These are phyloP conservation scores for Fraxinus albicans DNA, from an alignment of 305 asterid genomes.

Conservation along the genomic window DNA sequence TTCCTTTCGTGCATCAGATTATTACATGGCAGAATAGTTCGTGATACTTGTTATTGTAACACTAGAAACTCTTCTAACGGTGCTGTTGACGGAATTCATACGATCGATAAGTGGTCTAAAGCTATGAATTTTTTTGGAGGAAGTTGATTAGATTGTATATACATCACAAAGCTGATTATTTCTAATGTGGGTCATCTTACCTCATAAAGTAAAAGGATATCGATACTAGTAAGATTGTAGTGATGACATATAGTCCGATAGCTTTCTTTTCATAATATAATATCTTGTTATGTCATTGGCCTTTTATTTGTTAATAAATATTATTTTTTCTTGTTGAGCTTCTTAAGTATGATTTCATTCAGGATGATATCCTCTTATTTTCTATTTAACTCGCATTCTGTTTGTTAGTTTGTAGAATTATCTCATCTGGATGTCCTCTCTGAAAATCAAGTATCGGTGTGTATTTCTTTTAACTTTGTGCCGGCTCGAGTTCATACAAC, in stretches of 20 bases:
- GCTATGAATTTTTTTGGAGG: conserved; percentile 15
- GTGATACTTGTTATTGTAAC: conserved; percentile 4
- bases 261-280: conserved; percentile 11
- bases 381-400: not conserved
- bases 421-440: not conserved
- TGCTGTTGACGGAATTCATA: conserved; percentile 32
- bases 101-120: conserved; percentile 16
- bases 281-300: conserved; percentile 3
- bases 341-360: not conserved
- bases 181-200: not conserved
- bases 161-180: conserved; percentile 1
- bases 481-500: not conserved
- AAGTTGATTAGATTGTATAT: conserved; percentile 14
- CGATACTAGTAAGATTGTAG: conserved; percentile 28
- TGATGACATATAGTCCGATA: conserved; percentile 6
- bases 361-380: not conserved
- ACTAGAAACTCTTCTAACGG: too few species aligned
- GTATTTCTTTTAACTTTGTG: not conserved
- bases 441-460: not conserved
- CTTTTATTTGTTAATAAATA: conserved; percentile 16
- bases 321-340: conserved; percentile 7
- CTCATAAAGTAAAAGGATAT: conserved; percentile 17
- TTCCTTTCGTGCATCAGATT: conserved; percentile 31
- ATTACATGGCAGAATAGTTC: conserved; percentile 23
- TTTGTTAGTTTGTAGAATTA: not conserved